Percentiles rank a stretch among this genome's conserved stretches.
phyloP scores from a whole-genome alignment of 495 filamentous ascomycete genomes.

The Penicillium steckii region DNA sequence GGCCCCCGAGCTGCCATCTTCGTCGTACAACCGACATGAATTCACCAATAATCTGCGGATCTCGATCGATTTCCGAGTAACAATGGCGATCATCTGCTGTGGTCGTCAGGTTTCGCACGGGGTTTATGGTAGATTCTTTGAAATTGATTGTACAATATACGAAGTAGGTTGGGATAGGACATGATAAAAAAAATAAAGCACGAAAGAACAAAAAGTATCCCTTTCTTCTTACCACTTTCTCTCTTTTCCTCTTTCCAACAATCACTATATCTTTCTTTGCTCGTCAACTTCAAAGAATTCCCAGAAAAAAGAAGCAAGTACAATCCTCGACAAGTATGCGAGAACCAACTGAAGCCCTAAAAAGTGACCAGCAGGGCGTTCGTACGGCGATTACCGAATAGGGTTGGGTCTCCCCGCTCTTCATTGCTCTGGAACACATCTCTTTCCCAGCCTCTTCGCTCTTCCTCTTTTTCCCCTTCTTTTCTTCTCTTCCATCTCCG shows the following conservation, averaged over 20 bases:
- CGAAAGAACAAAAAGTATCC: too few species aligned
- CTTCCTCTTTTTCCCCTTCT: slow-evolving; percentile 31
- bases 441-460: slow-evolving; percentile 27
- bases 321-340: too few species aligned
- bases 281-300: too few species aligned
- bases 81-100: slow-evolving; percentile 21
- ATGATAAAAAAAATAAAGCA: too few species aligned
- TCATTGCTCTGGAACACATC: slow-evolving; percentile 17
- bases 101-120: slow-evolving; percentile 6
- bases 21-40: slow-evolving; percentile 15
- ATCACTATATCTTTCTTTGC: too few species aligned
- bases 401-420: slow-evolving; percentile 32
- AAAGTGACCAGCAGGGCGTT: slow-evolving; percentile 3
- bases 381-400: slow-evolving; percentile 25
- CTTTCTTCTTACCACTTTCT: too few species aligned
- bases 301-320: neutral
- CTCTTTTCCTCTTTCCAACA: too few species aligned
- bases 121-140: neutral
- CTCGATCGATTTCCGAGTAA: slow-evolving; percentile 21
- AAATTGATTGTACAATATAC: too few species aligned
- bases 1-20: slow-evolving; percentile 11
- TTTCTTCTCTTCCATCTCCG: slow-evolving; percentile 30
- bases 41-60: slow-evolving; percentile 21
- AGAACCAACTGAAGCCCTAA: slow-evolving; percentile 8
- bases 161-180: too few species aligned